Conservation (phyloP, 2,329 filamentous ascomycete species). For the Stachybotrys elegans region DNA sequence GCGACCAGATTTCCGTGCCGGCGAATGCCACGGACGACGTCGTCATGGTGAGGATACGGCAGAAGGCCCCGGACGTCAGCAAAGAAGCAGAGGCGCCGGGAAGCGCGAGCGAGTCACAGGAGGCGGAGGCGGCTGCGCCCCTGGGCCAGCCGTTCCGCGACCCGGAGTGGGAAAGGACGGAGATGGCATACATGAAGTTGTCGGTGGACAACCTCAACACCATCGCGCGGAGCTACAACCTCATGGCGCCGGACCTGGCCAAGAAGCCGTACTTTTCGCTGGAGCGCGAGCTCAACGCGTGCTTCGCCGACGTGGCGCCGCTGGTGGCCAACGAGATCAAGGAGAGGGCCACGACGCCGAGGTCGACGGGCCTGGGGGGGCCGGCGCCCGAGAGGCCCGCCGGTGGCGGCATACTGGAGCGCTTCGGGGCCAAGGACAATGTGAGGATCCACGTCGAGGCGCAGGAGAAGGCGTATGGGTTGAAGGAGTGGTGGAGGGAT, state of each 20-base stretch:
- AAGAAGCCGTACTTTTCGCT: slow-evolving; percentile 90
- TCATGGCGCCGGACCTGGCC: slow-evolving; percentile 87
- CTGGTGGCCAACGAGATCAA: slow-evolving; percentile 66
- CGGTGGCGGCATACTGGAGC: slow-evolving; percentile 54
- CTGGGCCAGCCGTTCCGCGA: slow-evolving; percentile 69
- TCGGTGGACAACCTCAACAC: slow-evolving; percentile 74
- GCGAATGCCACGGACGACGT: slow-evolving; percentile 42
- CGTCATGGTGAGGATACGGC: slow-evolving; percentile 40
- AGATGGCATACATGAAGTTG: slow-evolving; percentile 70
- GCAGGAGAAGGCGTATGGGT: slow-evolving; percentile 70
- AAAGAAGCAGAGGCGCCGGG: slow-evolving; percentile 9
- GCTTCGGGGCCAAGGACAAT: slow-evolving; percentile 45
- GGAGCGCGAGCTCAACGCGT: slow-evolving; percentile 72
- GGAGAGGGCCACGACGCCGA: slow-evolving; percentile 53
- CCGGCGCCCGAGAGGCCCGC: slow-evolving; percentile 24
- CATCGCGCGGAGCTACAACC: slow-evolving; percentile 82
- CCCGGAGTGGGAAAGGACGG: slow-evolving; percentile 65
- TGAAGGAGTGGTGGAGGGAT: slow-evolving; percentile 87
- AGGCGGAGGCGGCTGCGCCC: slow-evolving; percentile 15
- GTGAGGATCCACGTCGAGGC: slow-evolving; percentile 68
- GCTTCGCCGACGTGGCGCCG: slow-evolving; percentile 83
- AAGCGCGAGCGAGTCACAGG: slow-evolving; percentile 2
- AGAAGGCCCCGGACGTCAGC: slow-evolving; percentile 21
- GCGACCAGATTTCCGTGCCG: slow-evolving; percentile 42
- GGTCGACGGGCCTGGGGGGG: slow-evolving; percentile 23